phyloP scores from a whole-genome alignment of 176 grass and related monocot genomes.

The Zizania latifolia region DNA sequence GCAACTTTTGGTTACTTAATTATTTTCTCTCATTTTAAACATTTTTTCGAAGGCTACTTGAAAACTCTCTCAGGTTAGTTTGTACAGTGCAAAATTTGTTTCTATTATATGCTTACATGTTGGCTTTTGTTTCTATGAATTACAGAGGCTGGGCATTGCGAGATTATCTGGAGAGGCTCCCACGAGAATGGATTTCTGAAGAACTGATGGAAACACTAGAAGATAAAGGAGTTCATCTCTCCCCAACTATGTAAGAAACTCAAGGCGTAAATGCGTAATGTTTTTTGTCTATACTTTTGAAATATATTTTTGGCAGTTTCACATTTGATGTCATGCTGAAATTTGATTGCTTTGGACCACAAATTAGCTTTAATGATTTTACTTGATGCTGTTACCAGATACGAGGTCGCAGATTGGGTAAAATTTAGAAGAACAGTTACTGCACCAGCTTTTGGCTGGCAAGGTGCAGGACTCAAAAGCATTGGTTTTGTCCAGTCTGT shows the following conservation, averaged over 20 bases:
- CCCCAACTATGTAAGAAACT: slow-evolving; percentile 84
- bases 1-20: neutral
- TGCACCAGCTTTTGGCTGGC: slow-evolving; percentile 80
- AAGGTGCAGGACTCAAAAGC: slow-evolving; percentile 80
- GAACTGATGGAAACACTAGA: slow-evolving; percentile 91
- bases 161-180: slow-evolving; percentile 93
- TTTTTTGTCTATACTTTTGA: slow-evolving; percentile 15
- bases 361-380: slow-evolving; percentile 26
- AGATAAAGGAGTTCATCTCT: slow-evolving; percentile 88
- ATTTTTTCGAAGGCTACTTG: neutral
- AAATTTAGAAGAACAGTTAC: slow-evolving; percentile 84
- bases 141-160: slow-evolving; percentile 79
- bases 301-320: slow-evolving; percentile 8
- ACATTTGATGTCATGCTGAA: slow-evolving; percentile 11
- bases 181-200: slow-evolving; percentile 99
- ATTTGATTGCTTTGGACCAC: slow-evolving; percentile 3
- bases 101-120: neutral
- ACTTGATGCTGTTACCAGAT: slow-evolving; percentile 57
- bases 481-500: slow-evolving; percentile 95
- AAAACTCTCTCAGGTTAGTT: neutral
- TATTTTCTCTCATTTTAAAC: slow-evolving; percentile 12
- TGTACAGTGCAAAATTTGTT: neutral
- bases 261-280: neutral
- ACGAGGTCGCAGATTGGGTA: slow-evolving; percentile 85
- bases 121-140: slow-evolving; percentile 21